These are phyloP conservation scores for Alternaria sp. DNA, from an alignment of 2,329 filamentous ascomycete species.

Conservation along the genomic window DNA sequence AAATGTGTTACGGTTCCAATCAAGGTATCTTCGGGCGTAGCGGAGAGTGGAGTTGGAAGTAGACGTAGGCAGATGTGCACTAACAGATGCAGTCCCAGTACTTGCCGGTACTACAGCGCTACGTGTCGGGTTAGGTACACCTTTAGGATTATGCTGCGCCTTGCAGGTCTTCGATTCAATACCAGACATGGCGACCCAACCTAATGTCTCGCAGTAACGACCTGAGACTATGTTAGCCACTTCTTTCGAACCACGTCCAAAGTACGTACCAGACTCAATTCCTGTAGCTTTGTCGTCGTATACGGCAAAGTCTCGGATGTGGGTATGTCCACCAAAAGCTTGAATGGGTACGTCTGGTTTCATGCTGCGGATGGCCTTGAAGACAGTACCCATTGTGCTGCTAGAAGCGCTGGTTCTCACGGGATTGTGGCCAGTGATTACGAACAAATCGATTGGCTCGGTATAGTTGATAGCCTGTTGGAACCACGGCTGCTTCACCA, in stretches of 20 bases:
- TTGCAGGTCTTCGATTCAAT: slow-evolving; percentile 58
- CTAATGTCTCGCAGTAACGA: slow-evolving; percentile 71
- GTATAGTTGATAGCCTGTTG: slow-evolving; percentile 60
- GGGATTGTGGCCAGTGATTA: slow-evolving; percentile 70
- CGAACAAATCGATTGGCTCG: slow-evolving; percentile 67
- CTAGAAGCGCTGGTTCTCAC: slow-evolving; percentile 55
- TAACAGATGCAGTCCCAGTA: slow-evolving; percentile 33
- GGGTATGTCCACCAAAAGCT: slow-evolving; percentile 69
- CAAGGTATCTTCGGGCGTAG: slow-evolving; percentile 68
- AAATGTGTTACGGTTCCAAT: slow-evolving; percentile 72
- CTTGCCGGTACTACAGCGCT: slow-evolving; percentile 37
- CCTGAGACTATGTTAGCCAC: slow-evolving; percentile 31
- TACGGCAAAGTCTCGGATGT: slow-evolving; percentile 69
- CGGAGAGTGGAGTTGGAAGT: slow-evolving; percentile 39
- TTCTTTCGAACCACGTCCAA: background rate
- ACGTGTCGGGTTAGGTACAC: slow-evolving; percentile 53
- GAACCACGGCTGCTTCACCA: slow-evolving; percentile 66
- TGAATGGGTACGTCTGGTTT: slow-evolving; percentile 67
- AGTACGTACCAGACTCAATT: slow-evolving; percentile 60
- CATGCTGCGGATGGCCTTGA: slow-evolving; percentile 63
- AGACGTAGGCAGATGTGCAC: slow-evolving; percentile 44
- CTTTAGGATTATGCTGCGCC: slow-evolving; percentile 47
- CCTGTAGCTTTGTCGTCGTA: slow-evolving; percentile 68
- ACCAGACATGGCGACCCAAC: slow-evolving; percentile 69
- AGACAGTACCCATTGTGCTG: slow-evolving; percentile 57